Evolutionary conservation across 768 basidiomycete genomes (phyloP), one percentile per base, ranked within the genome.

Genomic region (Pleurotus tuber-regium): DNA sequence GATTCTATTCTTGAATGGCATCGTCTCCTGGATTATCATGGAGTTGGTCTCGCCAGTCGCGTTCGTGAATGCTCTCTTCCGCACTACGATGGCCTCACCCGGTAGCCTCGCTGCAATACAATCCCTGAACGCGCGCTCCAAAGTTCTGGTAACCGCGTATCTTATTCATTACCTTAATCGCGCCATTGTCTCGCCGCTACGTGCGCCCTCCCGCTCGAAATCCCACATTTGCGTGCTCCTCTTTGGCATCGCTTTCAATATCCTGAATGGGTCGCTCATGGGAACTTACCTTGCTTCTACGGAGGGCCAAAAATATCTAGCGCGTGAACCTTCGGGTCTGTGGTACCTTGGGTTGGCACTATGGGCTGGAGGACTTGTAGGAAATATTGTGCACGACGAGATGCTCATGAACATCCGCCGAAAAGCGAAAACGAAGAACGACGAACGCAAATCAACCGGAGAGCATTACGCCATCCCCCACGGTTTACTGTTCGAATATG

Each of bases 351-450:
- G 89, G 2, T 61, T 89, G 10, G 60, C 52, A 0, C 60, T 94
- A 2, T 98, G 92, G 88, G 71, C 73, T 0, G 28, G 70, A 0
- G 96, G 96, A 0, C 77, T 94, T 36, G 69, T 63, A 0, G 90
- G 92, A 0, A 98, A 98, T 67, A 71, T 97, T 26, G 71, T 79
- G 28, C 94, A 97, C 66, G 96, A 98, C 69, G 94, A 97, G 64
- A 77, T 98, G 24, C 81, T 98, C 7, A 75, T 92, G 61, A 75
- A 87, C 59, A 82, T 98, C 47, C 82, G 93, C 4, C 79, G 88
- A 55, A 82, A 82, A 29, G 81, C 84, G 56, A 58, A 66, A 35
- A 59, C 52, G 47, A 73, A 64, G 18, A 59, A 56, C 35, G 61
- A 16, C 39, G 54, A 59, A 35, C 52, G 21, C 10, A 59, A 63